These are phyloP conservation scores for Mucor mucedo DNA, from an alignment of 371 early-diverging fungal genomes.

Conservation along the genomic window DNA sequence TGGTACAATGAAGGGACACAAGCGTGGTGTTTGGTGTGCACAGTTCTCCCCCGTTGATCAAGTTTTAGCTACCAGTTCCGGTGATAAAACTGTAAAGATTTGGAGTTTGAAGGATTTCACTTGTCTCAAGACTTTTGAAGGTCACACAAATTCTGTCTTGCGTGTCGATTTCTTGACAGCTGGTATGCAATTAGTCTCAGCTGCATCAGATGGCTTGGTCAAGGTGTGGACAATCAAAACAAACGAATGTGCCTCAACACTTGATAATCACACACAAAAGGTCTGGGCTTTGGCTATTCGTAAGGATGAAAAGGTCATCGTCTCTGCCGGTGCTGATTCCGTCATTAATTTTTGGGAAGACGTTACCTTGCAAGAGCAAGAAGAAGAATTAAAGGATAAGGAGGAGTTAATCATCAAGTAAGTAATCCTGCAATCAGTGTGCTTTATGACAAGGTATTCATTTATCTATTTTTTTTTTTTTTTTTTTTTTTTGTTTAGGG, in stretches of 20 bases:
- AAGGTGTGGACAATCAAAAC: conserved; percentile 95
- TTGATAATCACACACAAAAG: conserved; percentile 94
- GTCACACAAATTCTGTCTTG: conserved; percentile 94
- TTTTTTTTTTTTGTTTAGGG: conserved; percentile 60
- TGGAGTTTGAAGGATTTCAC: conserved; percentile 90
- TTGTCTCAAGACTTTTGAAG: conserved; percentile 95
- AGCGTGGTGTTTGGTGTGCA: conserved; percentile 94
- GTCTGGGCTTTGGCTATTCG: conserved; percentile 89
- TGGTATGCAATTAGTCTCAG: conserved; percentile 87
- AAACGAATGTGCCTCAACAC: conserved; percentile 85
- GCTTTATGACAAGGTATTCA: too few species aligned
- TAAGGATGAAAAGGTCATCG: conserved; percentile 75
- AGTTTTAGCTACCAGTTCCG: conserved; percentile 87
- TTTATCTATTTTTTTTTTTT: conserved; percentile 25
- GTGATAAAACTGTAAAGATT: conserved; percentile 92
- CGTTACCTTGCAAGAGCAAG: conserved; percentile 81
- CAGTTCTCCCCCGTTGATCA: conserved; percentile 92
- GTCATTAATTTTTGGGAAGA: conserved; percentile 92
- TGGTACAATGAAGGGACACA: conserved; percentile 91
- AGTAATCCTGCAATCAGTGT: conserved; percentile 11
- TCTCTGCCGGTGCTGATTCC: conserved; percentile 91
- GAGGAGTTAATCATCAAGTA: conserved; percentile 74
- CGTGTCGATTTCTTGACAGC: conserved; percentile 81
- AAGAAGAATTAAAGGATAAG: conserved; percentile 67
- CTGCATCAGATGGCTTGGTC: conserved; percentile 91